Conservation (phyloP, 2,329 filamentous ascomycete species). For the Trichoderma pleuroti region DNA sequence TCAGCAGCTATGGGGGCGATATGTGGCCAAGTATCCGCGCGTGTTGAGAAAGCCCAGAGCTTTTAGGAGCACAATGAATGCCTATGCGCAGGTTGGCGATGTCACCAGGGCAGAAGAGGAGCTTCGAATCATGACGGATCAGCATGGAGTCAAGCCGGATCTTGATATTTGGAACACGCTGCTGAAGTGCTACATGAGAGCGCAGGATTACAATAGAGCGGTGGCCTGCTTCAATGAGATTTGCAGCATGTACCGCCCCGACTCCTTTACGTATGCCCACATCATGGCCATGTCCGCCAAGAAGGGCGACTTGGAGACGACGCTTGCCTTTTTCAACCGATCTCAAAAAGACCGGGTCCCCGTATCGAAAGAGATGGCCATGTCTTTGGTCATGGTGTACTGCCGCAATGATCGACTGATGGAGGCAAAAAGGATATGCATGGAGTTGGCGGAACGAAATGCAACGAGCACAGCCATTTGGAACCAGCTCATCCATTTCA, state of each 20-base stretch:
- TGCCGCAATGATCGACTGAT: conserved; percentile 41
- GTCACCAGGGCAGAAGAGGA: conserved; percentile 54
- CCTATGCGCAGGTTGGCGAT: conserved; percentile 67
- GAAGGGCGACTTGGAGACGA: conserved; percentile 69
- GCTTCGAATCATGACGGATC: conserved; percentile 57
- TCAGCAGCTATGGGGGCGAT: conserved; percentile 45
- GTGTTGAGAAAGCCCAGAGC: conserved; percentile 35
- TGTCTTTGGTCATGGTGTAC: conserved; percentile 65
- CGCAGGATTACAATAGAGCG: conserved; percentile 64
- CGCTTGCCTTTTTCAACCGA: conserved; percentile 61
- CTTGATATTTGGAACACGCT: conserved; percentile 70
- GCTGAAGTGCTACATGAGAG: conserved; percentile 65
- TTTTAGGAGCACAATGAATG: conserved; percentile 62
- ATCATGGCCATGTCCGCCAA: conserved; percentile 69
- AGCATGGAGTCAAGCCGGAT: conserved; percentile 56
- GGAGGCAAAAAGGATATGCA: conserved; percentile 38
- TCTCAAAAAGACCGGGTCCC: conserved; percentile 53
- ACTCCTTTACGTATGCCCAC: conserved; percentile 64
- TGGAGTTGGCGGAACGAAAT: conserved; percentile 50
- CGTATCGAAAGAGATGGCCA: conserved; percentile 56
- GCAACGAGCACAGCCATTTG: conserved; percentile 62
- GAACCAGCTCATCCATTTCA: conserved; percentile 71
- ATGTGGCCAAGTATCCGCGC: conserved; percentile 35
- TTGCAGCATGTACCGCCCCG: conserved; percentile 47
- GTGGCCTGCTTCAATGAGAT: conserved; percentile 62